Conservation (phyloP, 768 basidiomycete genomes). For the Leucogyrophana mollusca region DNA sequence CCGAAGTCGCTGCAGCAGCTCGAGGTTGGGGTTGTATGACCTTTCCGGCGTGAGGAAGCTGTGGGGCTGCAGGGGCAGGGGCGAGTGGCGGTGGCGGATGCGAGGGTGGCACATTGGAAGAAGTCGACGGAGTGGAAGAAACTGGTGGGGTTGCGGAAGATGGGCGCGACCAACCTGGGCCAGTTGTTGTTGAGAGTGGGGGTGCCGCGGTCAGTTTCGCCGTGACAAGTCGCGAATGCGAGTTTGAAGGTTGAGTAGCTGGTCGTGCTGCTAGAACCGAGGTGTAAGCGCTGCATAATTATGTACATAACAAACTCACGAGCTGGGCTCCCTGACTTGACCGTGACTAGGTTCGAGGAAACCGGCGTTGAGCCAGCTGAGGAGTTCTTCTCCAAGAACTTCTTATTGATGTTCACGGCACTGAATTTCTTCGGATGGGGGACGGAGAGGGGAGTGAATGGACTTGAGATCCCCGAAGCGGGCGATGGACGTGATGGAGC, state of each 20-base stretch:
- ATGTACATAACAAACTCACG: conserved; percentile 40
- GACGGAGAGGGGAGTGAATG: conserved; percentile 23
- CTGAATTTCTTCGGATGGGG: conserved; percentile 83
- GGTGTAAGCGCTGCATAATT: conserved; percentile 14
- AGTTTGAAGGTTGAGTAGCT: conserved; percentile 46
- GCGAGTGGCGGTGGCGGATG: conserved; percentile 41
- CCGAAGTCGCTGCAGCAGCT: conserved; percentile 29
- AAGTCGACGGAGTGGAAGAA: conserved; percentile 46
- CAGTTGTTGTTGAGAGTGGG: conserved; percentile 53
- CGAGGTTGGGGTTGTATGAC: conserved; percentile 66
- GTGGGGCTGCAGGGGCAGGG: conserved; percentile 38
- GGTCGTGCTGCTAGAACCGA: conserved; percentile 51
- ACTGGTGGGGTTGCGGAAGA: conserved; percentile 67
- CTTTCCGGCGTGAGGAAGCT: conserved; percentile 58
- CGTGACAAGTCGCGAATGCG: conserved; percentile 82
- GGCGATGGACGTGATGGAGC: conserved; percentile 7
- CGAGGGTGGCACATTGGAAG: conserved; percentile 45
- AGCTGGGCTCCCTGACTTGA: conserved; percentile 51
- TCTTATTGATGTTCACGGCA: conserved; percentile 93
- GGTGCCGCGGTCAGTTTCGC: conserved; percentile 78
- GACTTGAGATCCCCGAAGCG: conserved; percentile 5
- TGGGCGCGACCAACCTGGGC: conserved; percentile 77
- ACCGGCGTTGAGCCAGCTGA: conserved; percentile 47
- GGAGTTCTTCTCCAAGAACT: conserved; percentile 90
- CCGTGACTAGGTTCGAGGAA: conserved; percentile 39